A percentile compares a stretch with the other conserved stretches of the same genome.
phyloP scores from a whole-genome alignment of 116 monocot species.

The Posidonia oceanica region DNA sequence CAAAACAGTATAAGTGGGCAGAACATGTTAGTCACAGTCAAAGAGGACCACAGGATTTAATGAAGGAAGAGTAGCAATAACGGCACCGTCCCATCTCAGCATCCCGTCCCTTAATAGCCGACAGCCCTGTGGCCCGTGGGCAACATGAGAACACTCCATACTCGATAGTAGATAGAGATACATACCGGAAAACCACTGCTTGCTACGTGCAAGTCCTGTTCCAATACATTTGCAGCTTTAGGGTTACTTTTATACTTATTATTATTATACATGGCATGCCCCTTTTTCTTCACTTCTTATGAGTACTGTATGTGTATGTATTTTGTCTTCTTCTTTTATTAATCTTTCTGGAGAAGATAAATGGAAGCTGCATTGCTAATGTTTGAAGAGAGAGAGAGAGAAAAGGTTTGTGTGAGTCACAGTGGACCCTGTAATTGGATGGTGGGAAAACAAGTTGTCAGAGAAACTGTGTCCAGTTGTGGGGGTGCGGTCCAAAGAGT shows the following conservation, averaged over 20 bases:
- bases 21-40: not conserved
- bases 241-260: too few relatives aligned
- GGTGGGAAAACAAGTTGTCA: not conserved
- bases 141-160: too few relatives aligned
- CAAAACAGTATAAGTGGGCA: not conserved
- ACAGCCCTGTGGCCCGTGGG: not conserved
- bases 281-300: too few relatives aligned
- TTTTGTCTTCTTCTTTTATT: too few relatives aligned
- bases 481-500: not conserved
- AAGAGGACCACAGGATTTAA: not conserved
- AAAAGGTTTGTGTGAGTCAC: not conserved
- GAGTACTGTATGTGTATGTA: too few relatives aligned
- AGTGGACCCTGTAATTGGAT: not conserved
- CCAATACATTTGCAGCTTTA: too few relatives aligned
- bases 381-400: too few relatives aligned
- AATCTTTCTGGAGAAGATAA: too few relatives aligned
- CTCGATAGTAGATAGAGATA: too few relatives aligned
- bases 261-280: too few relatives aligned
- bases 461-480: not conserved
- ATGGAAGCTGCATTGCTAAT: too few relatives aligned
- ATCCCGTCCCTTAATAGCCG: slow-evolving; percentile 3
- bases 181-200: not conserved
- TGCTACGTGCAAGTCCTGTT: not conserved
- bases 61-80: not conserved
- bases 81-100: slow-evolving; percentile 6